Percentiles rank a stretch among this genome's conserved stretches.
These are phyloP conservation scores for Rhodotorula toruloides DNA, from an alignment of 768 basidiomycete species.

Conservation along the genomic window DNA sequence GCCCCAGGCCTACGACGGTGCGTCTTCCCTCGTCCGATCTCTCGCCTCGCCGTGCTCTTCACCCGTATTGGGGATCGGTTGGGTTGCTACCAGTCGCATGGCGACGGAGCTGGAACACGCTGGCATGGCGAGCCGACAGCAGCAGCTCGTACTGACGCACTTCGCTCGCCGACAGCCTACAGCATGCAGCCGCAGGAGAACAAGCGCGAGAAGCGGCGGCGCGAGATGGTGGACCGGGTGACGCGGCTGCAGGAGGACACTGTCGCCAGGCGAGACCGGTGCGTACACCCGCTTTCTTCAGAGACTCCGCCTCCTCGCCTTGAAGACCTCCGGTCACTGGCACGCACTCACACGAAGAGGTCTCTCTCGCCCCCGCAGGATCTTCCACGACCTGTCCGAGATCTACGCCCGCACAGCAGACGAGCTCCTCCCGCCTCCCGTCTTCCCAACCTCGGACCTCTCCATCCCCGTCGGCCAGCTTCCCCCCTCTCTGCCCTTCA, in stretches of 20 bases:
- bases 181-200: conserved; percentile 3
- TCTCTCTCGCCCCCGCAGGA: no score
- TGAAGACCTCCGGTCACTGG: background rate
- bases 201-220: conserved; percentile 49
- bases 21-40: background rate
- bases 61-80: no score
- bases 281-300: background rate
- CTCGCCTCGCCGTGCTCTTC: background rate
- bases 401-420: conserved; percentile 38
- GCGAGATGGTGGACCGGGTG: conserved; percentile 51
- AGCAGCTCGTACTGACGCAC: background rate
- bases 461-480: conserved; percentile 33
- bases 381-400: conserved; percentile 37
- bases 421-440: conserved; percentile 35
- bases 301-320: background rate
- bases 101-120: no score
- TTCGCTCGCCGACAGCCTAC: background rate
- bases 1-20: background rate
- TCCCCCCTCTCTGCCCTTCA: conserved; percentile 34
- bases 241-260: conserved; percentile 49
- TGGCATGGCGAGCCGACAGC: no score
- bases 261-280: conserved; percentile 40
- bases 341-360: background rate
- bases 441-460: conserved; percentile 35
- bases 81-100: no score